Base-by-base conservation (phyloP, 2,329 filamentous ascomycete genomes). In the Trichoderma sp. region DNA sequence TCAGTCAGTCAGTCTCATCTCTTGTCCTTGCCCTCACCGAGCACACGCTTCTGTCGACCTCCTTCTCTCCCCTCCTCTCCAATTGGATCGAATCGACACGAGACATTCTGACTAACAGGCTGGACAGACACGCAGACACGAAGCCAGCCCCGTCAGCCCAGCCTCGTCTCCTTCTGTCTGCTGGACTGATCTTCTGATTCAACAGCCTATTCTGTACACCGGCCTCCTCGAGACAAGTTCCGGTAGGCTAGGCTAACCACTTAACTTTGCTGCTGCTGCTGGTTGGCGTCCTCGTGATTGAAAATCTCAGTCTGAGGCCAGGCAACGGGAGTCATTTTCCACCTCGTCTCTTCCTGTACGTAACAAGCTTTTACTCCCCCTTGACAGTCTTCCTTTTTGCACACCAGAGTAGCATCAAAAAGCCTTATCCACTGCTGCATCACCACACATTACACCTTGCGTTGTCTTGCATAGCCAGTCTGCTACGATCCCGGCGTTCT, bases 281-380 rank as follows among this genome's bases (percentile, higher is more conserved):
- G 39, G 57, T n/a, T 32, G n/a, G 9, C 43, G 28, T 43, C 57
- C 39, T 70, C 39, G 57, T 62, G 67, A 53, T 36, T 62, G 39
- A 28, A 65, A 26, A 30, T 26, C 53, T 68, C 53, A 47, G 26
- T 60, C 53, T 14, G 53, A 21, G 28, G 30, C n/a, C 24, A 43
- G 26, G 24, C 36, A 70, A 53, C 21, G 47, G 43, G 39, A 62
- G 56, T 39, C 39, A n/a, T 39, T 60, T 30, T 7, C 34, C 9
- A n/a, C 64, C 32, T 61, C 56, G 61, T 28, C 66, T 67, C 57
- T 34, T 68, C 39, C 12, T 62, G 67, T 70, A 70, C 67, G 67
- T 70, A 61, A 70, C 15, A 30, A 70, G 21, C 26, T 43, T 53
- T 21, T 21, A 21, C 26, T 32, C 21, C 8, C 57, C 15, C 34